These are phyloP conservation scores for Penicillium coprophilum DNA, from an alignment of 495 filamentous ascomycete genomes.

Conservation along the genomic window DNA sequence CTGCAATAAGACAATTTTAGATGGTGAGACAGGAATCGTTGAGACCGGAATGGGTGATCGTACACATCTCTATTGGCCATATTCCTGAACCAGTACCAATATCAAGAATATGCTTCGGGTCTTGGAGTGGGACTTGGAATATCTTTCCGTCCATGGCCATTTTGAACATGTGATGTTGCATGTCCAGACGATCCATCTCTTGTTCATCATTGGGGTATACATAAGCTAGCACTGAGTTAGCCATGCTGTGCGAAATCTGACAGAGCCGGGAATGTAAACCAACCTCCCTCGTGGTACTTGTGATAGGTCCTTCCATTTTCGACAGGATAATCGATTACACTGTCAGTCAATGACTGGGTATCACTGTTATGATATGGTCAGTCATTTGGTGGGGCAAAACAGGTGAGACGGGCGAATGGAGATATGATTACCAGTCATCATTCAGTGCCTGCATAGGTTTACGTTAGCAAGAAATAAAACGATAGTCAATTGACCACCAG, in stretches of 20 bases:
- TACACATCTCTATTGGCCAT: constrained; percentile 67
- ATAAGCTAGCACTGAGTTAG: constrained; percentile 41
- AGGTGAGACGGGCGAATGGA: not conserved
- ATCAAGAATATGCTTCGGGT: constrained; percentile 61
- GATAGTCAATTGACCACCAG: not conserved
- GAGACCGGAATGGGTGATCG: constrained; percentile 14
- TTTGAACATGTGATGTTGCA: constrained; percentile 62
- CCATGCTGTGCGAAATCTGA: not conserved
- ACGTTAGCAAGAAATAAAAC: constrained; percentile 25
- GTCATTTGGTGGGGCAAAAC: constrained; percentile 4
- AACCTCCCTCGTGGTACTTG: constrained; percentile 56
- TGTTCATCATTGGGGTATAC: constrained; percentile 58
- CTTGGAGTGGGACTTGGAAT: constrained; percentile 58
- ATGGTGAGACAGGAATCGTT: constrained; percentile 25
- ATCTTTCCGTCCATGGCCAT: constrained; percentile 50
- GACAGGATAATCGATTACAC: constrained; percentile 51
- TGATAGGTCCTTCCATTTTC: constrained; percentile 60
- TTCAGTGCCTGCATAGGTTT: constrained; percentile 21
- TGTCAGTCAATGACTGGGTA: constrained; percentile 51
- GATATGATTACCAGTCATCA: constrained; percentile 24
- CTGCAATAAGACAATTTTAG: constrained; percentile 22
- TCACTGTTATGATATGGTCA: constrained; percentile 33
- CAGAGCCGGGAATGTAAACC: constrained; percentile 17
- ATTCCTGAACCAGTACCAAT: constrained; percentile 71
- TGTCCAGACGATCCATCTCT: constrained; percentile 55